Evolutionary conservation across 768 basidiomycete genomes (phyloP), one percentile per base, ranked within the genome.

Genomic region (Boletus huronensis): DNA sequence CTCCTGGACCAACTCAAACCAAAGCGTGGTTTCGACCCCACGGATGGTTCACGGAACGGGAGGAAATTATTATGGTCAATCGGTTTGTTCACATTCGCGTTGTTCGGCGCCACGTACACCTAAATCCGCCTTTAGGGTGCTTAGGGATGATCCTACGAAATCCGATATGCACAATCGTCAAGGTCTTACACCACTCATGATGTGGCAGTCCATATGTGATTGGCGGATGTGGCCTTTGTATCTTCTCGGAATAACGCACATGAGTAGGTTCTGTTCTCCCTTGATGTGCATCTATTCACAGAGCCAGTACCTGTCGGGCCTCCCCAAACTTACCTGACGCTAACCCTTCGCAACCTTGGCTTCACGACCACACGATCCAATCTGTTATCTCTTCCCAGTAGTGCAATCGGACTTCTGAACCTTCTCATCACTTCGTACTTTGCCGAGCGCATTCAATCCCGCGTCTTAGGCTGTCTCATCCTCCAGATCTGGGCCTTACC

Each of bases 181-280:
- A 68, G 82, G 78, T 0, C 63, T 87, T 10, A 74, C 78, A 0
- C 35, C 75, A 19, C 76, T 73, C 58, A 71, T 78, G 6, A 63
- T 85, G 5, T 83, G 79, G 77, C 66, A 63, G 6, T 79, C 82
- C 0, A 52, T 82, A 6, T 75, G 74, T 39, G 83, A 87, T 64
- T 85, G 78, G 55, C 82, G 83, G 59, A 67, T 84, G 26, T 85
- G 85, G 85, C 85, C 86, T 0, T 56, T 88, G 32, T 88, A 88
- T 59, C 67, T 75, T 25, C 74, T 85, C 19, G 50, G 50, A 34
- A 32, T 51, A 5, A 42, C 19, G 17, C 81, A 81, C 62, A 76
- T 81, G 76, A 77, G 80, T 81, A 59, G 36, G 75, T 67, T 23
- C 14, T 23, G 2, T 52, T 42, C 38, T 42, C 7, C 13, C 4